These are phyloP conservation scores for Clonostachys byssicola DNA, from an alignment of 2,329 filamentous ascomycete species.

Conservation along the genomic window DNA sequence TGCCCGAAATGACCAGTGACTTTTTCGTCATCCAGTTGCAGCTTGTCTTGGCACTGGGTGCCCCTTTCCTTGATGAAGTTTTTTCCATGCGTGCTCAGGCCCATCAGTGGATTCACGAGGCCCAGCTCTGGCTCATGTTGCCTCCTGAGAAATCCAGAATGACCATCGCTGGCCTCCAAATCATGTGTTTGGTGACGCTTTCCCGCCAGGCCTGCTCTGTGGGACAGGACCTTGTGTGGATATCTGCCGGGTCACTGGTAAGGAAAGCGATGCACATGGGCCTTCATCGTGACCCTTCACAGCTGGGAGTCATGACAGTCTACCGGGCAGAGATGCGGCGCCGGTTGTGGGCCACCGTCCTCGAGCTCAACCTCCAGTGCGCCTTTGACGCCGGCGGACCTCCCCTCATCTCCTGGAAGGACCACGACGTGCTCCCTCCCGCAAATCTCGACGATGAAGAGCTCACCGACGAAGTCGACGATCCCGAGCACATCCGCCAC, in stretches of 20 bases:
- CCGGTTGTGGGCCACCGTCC: conserved; percentile 50
- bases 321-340: conserved; percentile 49
- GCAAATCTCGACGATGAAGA: conserved; percentile 48
- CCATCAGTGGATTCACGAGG: conserved; percentile 47
- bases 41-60: conserved; percentile 47
- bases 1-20: conserved; percentile 27
- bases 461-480: conserved; percentile 26
- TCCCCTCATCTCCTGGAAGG: conserved; percentile 36
- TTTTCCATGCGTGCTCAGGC: conserved; percentile 36
- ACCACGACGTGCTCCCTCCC: conserved; percentile 47
- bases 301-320: conserved; percentile 37
- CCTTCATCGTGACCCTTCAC: conserved; percentile 50
- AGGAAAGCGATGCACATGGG: conserved; percentile 54
- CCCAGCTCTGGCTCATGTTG: conserved; percentile 42
- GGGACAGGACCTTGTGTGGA: conserved; percentile 47
- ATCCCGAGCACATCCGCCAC: background rate
- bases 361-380: conserved; percentile 49
- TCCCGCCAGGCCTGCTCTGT: conserved; percentile 42
- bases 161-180: conserved; percentile 44
- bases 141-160: conserved; percentile 43
- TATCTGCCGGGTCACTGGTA: conserved; percentile 43
- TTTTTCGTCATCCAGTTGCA: conserved; percentile 49
- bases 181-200: conserved; percentile 44
- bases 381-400: conserved; percentile 46
- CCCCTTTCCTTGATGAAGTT: conserved; percentile 38